Evolutionary conservation across 495 filamentous ascomycete genomes (phyloP).

Genomic region (Hyaloscypha variabilis): DNA sequence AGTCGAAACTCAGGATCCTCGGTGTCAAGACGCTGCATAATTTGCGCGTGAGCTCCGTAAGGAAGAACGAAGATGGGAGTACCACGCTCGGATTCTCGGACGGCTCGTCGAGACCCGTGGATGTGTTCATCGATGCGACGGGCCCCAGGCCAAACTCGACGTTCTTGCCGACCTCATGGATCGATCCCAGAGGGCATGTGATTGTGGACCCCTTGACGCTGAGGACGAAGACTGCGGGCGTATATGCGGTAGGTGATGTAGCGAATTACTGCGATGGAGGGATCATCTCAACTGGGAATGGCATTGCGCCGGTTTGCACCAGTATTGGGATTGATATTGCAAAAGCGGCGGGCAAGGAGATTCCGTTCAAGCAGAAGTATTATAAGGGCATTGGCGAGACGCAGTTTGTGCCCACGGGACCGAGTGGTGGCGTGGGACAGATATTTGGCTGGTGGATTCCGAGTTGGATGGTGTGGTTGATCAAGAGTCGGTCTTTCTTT

Average conservation of each 20-base stretch:
- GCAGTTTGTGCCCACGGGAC: slow-evolving; percentile 54
- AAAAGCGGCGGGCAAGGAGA: slow-evolving; percentile 15
- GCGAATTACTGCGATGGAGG: slow-evolving; percentile 30
- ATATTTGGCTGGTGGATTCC: slow-evolving; percentile 51
- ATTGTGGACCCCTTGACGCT: slow-evolving; percentile 44
- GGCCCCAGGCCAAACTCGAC: slow-evolving; percentile 51
- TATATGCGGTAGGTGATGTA: slow-evolving; percentile 44
- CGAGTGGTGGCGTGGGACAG: slow-evolving; percentile 53
- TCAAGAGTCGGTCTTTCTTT: slow-evolving; percentile 41
- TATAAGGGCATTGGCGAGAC: slow-evolving; percentile 42
- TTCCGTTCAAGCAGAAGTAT: slow-evolving; percentile 29
- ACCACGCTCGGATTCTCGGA: slow-evolving; percentile 22
- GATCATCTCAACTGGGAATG: slow-evolving; percentile 1
- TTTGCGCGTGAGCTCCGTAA: slow-evolving; percentile 12
- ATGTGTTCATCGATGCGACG: slow-evolving; percentile 56
- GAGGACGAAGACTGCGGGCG: slow-evolving; percentile 32
- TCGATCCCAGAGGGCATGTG: slow-evolving; percentile 48
- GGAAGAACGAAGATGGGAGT: background rate
- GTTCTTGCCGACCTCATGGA: slow-evolving; percentile 49
- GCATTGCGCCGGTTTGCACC: slow-evolving; percentile 11
- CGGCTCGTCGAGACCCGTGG: slow-evolving; percentile 35
- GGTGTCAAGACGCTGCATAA: slow-evolving; percentile 39
- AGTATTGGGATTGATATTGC: slow-evolving; percentile 23
- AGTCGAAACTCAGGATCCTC: slow-evolving; percentile 38
- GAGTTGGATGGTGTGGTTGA: slow-evolving; percentile 51